Base-by-base conservation (phyloP, 2,329 filamentous ascomycete species). In the Venturia nashicola region DNA sequence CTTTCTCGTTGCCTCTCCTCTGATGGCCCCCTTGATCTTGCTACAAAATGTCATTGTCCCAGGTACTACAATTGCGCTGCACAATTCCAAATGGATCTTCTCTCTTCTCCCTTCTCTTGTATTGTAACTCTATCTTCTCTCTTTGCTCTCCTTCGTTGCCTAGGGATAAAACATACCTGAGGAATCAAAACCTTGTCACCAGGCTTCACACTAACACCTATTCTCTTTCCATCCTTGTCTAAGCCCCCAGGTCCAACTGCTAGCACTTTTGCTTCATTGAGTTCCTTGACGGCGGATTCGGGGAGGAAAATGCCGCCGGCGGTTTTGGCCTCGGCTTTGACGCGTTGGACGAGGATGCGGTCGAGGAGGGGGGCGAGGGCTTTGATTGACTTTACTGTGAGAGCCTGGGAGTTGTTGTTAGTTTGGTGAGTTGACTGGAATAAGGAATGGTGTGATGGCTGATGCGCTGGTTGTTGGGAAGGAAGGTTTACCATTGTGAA, bases 271-370 rank as follows among this genome's bases (percentile, higher is more conserved):
- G 90, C 94, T 83, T 97, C 93, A 80, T 97, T 97, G 76, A 97
- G 85, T 79, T 99, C 94, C 85, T 99, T 96, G 75, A 97, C 91
- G 73, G 88, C 90, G 67, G 88, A 92, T 82, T 99, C 94, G 71
- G 94, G 94, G 69, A 99, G 89, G 84, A 95, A 97, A 83, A 99
- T 96, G 73, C 94, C 94, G 73, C 87, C 87, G 71, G 94, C 91
- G 61, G 94, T 99, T 85, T 97, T 97, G 75, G 91, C 79, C 80
- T 97, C 93, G 73, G 93, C 90, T 83, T 97, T 97, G 81, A 97
- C 80, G 79, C 94, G 91, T 86, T 99, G 94, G 71, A 99, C 91
- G 68, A 99, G 88, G 71, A 99, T 91, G 72, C 94, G 93, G 86
- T 99, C 94, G 79, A 99, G 87, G 70, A 99, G 92, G 68, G 94